Conservation (phyloP, 345 rosid genomes). For the Syzygium oleosum region DNA sequence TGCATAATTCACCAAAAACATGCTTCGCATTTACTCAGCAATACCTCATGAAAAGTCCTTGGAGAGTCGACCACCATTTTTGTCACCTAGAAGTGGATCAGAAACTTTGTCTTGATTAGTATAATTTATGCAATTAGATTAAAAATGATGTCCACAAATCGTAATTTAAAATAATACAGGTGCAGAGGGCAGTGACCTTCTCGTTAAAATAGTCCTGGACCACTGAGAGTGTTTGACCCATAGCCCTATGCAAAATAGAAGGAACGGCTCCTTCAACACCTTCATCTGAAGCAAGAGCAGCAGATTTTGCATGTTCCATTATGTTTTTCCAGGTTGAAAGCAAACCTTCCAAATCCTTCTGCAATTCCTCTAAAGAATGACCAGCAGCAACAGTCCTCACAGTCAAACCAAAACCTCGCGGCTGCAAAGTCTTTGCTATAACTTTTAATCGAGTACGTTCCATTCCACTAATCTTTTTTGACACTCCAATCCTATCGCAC, state of each 20-base stretch:
- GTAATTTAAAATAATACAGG: background rate
- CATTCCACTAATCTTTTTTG: slow-evolving; percentile 66
- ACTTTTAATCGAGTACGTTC: slow-evolving; percentile 86
- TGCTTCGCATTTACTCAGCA: background rate
- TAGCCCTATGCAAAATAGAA: slow-evolving; percentile 79
- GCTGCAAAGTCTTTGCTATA: slow-evolving; percentile 89
- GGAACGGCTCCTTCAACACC: slow-evolving; percentile 93
- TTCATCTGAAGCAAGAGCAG: slow-evolving; percentile 96
- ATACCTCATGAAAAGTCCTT: slow-evolving; percentile 93
- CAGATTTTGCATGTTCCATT: slow-evolving; percentile 79
- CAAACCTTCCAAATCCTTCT: slow-evolving; percentile 80
- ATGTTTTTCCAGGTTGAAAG: slow-evolving; percentile 86
- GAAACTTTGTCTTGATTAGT: background rate
- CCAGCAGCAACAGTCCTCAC: slow-evolving; percentile 95
- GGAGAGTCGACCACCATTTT: slow-evolving; percentile 93
- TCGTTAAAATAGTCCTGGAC: slow-evolving; percentile 91
- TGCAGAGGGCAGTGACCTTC: slow-evolving; percentile 29
- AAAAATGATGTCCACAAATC: background rate
- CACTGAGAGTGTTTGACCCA: slow-evolving; percentile 96
- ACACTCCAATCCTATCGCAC: slow-evolving; percentile 67
- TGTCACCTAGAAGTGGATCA: slow-evolving; percentile 42
- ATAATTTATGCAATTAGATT: background rate
- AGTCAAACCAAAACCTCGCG: slow-evolving; percentile 83
- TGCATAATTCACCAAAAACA: background rate
- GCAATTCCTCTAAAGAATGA: slow-evolving; percentile 77